Percentiles rank a stretch among this genome's conserved stretches.
Evolutionary conservation across 768 basidiomycete species (phyloP).

Genomic region (Naematelia encephala): DNA sequence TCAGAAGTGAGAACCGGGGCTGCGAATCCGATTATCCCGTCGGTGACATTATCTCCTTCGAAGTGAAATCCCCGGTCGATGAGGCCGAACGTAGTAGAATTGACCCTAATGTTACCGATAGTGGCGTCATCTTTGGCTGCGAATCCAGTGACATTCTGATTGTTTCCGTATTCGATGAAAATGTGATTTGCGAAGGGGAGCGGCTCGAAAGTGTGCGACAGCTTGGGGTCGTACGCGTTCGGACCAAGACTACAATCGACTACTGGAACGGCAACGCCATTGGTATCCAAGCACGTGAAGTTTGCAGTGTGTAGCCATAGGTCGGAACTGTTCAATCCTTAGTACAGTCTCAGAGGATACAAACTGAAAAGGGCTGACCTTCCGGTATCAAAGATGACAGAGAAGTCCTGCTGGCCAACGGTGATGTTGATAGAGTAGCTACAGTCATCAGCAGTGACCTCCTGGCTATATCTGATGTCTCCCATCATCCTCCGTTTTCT

Average conservation of each 20-base stretch:
- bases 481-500: too few species aligned
- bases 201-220: background rate
- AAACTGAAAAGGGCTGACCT: conserved; percentile 1
- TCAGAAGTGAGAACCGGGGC: background rate
- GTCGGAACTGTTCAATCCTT: conserved; percentile 4
- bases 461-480: too few species aligned
- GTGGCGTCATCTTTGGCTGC: background rate
- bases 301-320: background rate
- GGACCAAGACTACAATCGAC: background rate
- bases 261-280: background rate
- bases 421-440: conserved; percentile 2
- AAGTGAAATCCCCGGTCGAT: background rate
- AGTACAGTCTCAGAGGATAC: too few species aligned
- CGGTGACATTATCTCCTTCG: background rate
- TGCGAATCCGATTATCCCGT: background rate
- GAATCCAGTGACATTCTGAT: background rate
- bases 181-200: background rate
- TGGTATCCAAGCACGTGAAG: background rate
- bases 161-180: background rate
- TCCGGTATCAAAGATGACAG: background rate
- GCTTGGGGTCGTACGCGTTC: background rate
- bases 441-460: background rate
- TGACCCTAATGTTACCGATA: background rate
- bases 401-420: background rate
- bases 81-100: background rate